Evolutionary conservation across 1,139 yeast species (phyloP).

Genomic region (Torulaspora globosa): DNA sequence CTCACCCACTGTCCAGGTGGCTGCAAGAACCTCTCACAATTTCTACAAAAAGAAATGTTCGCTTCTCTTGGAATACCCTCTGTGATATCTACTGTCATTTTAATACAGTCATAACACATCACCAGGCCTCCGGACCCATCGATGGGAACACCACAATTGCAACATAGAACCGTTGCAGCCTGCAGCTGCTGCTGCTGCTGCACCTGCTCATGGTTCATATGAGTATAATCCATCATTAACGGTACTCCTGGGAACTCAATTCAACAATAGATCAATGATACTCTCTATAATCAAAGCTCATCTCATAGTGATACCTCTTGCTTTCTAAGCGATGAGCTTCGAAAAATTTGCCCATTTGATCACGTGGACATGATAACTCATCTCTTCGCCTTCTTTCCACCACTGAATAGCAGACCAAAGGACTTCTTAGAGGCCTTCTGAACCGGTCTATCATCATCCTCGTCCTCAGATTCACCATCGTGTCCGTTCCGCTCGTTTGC

Average conservation of each 20-base stretch:
- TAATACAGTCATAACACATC: constrained; percentile 97
- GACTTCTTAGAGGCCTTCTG: constrained; percentile 22
- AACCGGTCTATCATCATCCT: constrained; percentile 16
- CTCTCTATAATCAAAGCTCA: background rate
- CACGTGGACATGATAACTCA: constrained; percentile 3
- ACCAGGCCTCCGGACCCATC: constrained; percentile 92
- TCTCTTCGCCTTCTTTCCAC: constrained; percentile 17
- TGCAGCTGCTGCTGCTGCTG: constrained; percentile 32
- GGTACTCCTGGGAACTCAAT: background rate
- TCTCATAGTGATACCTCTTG: background rate
- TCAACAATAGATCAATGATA: background rate
- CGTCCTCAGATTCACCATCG: constrained; percentile 11
- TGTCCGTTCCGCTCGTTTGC: background rate
- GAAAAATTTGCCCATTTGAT: constrained; percentile 18
- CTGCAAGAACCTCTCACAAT: constrained; percentile 91
- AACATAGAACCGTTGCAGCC: constrained; percentile 85
- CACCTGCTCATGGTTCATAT: constrained; percentile 31
- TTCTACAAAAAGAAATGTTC: constrained; percentile 86
- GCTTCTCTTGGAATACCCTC: constrained; percentile 96
- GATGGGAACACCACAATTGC: constrained; percentile 98
- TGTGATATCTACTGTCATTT: constrained; percentile 88
- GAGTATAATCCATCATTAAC: constrained; percentile 27
- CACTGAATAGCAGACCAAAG: constrained; percentile 23
- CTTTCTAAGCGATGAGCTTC: constrained; percentile 20
- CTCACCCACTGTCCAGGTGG: constrained; percentile 94